Conservation (phyloP, 2,329 filamentous ascomycete genomes). For the Byssothecium circinans region DNA sequence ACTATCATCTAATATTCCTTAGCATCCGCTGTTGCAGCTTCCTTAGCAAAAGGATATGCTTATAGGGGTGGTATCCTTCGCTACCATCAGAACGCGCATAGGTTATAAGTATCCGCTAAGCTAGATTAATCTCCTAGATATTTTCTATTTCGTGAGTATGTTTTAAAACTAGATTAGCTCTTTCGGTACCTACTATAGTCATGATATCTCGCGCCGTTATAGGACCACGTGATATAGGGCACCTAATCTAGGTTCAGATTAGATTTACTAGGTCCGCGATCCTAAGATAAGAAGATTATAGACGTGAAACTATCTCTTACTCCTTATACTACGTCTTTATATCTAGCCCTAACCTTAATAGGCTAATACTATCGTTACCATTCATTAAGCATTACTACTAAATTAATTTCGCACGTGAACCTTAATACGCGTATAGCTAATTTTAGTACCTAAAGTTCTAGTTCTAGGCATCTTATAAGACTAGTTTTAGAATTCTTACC, state of each 20-base stretch:
- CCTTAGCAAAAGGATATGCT: conserved; percentile 10
- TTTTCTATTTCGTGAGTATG: conserved; percentile 1
- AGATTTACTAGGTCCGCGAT: neutral
- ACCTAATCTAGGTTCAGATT: neutral
- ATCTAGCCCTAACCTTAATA: conserved; percentile 8
- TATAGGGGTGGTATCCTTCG: conserved; percentile 5
- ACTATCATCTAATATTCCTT: conserved; percentile 6
- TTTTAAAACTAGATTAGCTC: conserved; percentile 4
- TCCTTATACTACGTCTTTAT: neutral
- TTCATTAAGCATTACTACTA: conserved; percentile 10
- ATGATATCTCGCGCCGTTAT: neutral
- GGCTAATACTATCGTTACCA: conserved; percentile 12
- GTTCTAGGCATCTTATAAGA: conserved; percentile 9
- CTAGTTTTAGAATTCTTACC: conserved; percentile 11
- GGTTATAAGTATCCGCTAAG: conserved; percentile 4
- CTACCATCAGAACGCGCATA: conserved; percentile 4
- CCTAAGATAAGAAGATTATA: neutral
- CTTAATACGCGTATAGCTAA: conserved; percentile 9
- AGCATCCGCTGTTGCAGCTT: conserved; percentile 9
- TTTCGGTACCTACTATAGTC: neutral
- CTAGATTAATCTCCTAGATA: conserved; percentile 2
- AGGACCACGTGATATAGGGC: neutral
- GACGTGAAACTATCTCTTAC: neutral
- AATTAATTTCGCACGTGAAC: conserved; percentile 15
- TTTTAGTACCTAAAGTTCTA: conserved; percentile 10